These are phyloP conservation scores for Eucalyptus pauciflora DNA, from an alignment of 345 rosid genomes.

Conservation along the genomic window DNA sequence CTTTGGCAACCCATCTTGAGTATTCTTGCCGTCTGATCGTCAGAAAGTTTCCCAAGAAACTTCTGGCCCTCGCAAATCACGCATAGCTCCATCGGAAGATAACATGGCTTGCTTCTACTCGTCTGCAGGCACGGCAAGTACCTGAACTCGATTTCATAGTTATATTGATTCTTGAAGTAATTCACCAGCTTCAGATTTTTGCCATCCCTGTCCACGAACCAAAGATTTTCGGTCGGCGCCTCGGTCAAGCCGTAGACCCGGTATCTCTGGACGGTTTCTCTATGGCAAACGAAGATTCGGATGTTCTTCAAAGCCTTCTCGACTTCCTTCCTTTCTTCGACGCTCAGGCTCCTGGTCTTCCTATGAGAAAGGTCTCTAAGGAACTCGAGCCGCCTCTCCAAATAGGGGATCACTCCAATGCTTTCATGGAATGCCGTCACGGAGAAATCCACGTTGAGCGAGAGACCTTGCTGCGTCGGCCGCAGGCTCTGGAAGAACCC, in stretches of 20 bases:
- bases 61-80: constrained; percentile 97
- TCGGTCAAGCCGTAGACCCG: constrained; percentile 79
- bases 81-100: constrained; percentile 96
- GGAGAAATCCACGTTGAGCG: constrained; percentile 86
- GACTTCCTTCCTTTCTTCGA: constrained; percentile 79
- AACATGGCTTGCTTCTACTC: constrained; percentile 86
- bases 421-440: constrained; percentile 89
- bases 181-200: constrained; percentile 52
- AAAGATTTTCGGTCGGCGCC: constrained; percentile 55
- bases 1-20: constrained; percentile 91
- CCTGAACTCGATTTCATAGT: constrained; percentile 63
- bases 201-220: constrained; percentile 83
- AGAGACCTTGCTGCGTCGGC: constrained; percentile 89
- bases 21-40: constrained; percentile 88
- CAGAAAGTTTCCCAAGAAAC: constrained; percentile 93
- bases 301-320: constrained; percentile 75
- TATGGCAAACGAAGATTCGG: constrained; percentile 83
- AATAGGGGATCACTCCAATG: constrained; percentile 76
- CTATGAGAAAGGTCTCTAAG: constrained; percentile 67
- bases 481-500: constrained; percentile 96
- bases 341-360: constrained; percentile 45
- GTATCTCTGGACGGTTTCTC: constrained; percentile 90
- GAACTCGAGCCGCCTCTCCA: constrained; percentile 80
- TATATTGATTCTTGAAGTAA: constrained; percentile 86
- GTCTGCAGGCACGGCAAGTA: constrained; percentile 88